Evolutionary conservation across 2,329 filamentous ascomycete genomes (phyloP), one percentile per base, ranked within the genome.

Genomic region (Cercospora sp.): DNA sequence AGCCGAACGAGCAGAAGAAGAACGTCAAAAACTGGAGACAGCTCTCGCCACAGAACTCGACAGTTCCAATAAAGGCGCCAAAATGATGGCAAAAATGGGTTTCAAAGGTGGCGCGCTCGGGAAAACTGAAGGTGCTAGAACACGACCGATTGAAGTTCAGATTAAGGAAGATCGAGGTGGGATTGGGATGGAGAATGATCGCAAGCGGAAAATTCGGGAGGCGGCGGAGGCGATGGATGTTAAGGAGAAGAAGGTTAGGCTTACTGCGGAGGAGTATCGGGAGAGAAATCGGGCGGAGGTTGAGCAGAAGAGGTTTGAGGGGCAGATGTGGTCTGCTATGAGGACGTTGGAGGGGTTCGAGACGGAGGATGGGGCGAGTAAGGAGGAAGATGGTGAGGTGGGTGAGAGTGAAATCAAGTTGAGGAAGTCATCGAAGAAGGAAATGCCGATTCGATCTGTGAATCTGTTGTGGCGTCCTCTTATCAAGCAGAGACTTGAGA

Each of bases 21-120:
- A 91, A 74, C 87, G 86, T 8, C 86, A 85, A 51, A 87, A 87
- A 16, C 90, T 93, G 63, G 92, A 97, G 78, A 87, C 86, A 42
- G 92, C 91, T 0, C 86, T 97, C 28, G 86, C 89, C 4, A 91
- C 90, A 5, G 83, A 95, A 60, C 83, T 97, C 6, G 86, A 89
- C 63, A 68, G 85, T 16, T 85, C 87, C 60, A 96, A 90, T 81
- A 98, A 97, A 77, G 95, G 94, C 1, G 88, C 96, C 69, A 89
- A 92, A 72, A 97, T 99, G 93, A 97, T 99, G 94, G 90, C 92
- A 23, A 94, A 92, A 80, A 92, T 99, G 85, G 95, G 95, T 0
- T 99, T 96, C 82, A 83, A 87, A 20, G 93, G 94, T 26, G 88
- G 87, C 39, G 86, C 89, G 0, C 83, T 98, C 3, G 95, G 95